phyloP scores from a whole-genome alignment of 139 green algal genomes.

The Chlorella sp. region DNA sequence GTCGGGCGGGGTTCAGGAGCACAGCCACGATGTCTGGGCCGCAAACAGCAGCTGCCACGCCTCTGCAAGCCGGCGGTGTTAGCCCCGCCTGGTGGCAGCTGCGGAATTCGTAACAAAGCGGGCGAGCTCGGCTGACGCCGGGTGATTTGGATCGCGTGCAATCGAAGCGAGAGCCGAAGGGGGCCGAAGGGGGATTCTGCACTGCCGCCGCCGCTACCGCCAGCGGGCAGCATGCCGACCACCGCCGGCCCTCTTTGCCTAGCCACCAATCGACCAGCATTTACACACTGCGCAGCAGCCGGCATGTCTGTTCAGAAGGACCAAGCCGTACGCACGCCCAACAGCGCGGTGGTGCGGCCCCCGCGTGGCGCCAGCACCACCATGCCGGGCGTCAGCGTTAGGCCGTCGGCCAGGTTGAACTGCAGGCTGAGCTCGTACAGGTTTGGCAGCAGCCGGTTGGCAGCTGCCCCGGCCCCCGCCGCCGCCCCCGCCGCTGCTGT shows the following conservation, averaged over 20 bases:
- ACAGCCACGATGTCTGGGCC: too few species aligned
- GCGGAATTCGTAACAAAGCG: too few species aligned
- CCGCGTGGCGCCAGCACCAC: conserved; percentile 13
- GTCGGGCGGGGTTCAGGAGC: background rate
- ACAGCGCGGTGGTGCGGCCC: background rate
- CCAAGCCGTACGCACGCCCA: conserved; percentile 25
- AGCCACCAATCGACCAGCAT: background rate
- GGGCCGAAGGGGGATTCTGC: too few species aligned
- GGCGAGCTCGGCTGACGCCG: too few species aligned
- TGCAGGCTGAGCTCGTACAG: conserved; percentile 45
- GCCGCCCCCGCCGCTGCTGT: background rate
- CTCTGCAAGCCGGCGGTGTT: too few species aligned
- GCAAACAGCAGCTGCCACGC: too few species aligned
- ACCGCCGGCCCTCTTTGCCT: too few species aligned
- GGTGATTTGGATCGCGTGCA: too few species aligned
- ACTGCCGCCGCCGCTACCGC: too few species aligned
- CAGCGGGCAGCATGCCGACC: too few species aligned
- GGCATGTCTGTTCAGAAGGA: background rate
- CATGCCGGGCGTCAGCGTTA: conserved; percentile 40
- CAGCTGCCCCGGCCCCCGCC: background rate
- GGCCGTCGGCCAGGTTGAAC: conserved; percentile 40
- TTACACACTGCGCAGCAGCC: background rate
- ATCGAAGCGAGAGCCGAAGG: background rate
- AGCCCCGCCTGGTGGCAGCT: too few species aligned
- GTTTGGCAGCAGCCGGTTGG: conserved; percentile 32